Evolutionary conservation across 176 grass and related monocot genomes (phyloP), one percentile per base, ranked within the genome.

Genomic region (Pharus latifolius): DNA sequence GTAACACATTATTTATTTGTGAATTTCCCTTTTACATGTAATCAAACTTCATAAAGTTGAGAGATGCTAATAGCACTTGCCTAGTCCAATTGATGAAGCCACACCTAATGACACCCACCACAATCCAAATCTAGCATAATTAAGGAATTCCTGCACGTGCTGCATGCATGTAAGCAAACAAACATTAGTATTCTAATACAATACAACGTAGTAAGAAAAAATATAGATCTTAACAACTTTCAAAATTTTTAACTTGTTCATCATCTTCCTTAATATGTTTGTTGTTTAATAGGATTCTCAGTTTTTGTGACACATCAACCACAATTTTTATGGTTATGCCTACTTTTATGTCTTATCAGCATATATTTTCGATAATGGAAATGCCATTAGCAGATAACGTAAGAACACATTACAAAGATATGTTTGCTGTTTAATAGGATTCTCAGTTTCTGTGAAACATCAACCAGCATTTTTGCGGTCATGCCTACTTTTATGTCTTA

Each of bases 41-140:
- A 76, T 25, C 46, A 30, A 40, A 56, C 14, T 49, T 15, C 7
- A 17, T 10, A 65, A 58, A 13, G 10, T 70, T 59, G 7, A 41
- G 5, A 49, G 25, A 68, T 65, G 40, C 17, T 30, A 72, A 77
- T 61, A 63, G 22, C 34, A 99, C 87, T 85, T 79, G 64, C 95
- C 95, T 85, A 99, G 72, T 67, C 95, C 90, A 32, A 99, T 94
- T 67, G 95, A 99, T n/a, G 90, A 99, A 44, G 87, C 90, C 76
- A 99, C 82, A 7, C 95, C 95, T 72, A 99, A 76, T 61, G 86
- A 77, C 62, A 86, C 76, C 95, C 95, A 99, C 95, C 95, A 99
- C 18, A 94, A 53, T 42, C 69, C 87, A 88, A 81, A 99, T 81
- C 71, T 84, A 56, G 82, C 69, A 72, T 99, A 99, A 45, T 79